A percentile compares a stretch with the other conserved stretches of the same genome.
phyloP scores from a whole-genome alignment of 176 grass and related monocot species.

The Oryza meyeriana region DNA sequence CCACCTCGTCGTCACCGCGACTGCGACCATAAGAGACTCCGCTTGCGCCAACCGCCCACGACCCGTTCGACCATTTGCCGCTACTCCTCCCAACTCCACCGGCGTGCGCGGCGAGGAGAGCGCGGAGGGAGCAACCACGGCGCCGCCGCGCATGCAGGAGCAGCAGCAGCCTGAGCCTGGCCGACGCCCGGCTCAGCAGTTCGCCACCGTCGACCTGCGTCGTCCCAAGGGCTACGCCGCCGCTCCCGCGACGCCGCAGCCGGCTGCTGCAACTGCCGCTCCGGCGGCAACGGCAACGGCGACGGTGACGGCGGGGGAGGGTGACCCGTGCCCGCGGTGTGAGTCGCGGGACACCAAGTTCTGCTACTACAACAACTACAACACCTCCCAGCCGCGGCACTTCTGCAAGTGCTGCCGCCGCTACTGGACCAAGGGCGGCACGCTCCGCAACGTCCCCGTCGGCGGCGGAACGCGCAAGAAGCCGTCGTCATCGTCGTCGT shows the following conservation, averaged over 20 bases:
- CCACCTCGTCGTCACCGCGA: slow-evolving; percentile 17
- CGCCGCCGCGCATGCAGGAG: slow-evolving; percentile 42
- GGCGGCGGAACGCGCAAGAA: slow-evolving; percentile 72
- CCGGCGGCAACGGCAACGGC: not conserved
- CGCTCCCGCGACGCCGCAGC: not conserved
- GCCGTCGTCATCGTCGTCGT: not conserved
- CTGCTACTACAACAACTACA: slow-evolving; percentile 97
- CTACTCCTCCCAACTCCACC: not conserved
- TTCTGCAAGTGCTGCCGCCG: slow-evolving; percentile 89
- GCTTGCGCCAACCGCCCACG: not conserved
- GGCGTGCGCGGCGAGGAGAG: not conserved
- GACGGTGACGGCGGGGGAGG: not conserved
- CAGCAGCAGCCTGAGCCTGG: not conserved
- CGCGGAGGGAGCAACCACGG: not conserved
- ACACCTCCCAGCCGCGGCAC: slow-evolving; percentile 74
- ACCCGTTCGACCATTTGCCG: not conserved
- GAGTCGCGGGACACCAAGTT: slow-evolving; percentile 73
- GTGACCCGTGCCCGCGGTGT: slow-evolving; percentile 41
- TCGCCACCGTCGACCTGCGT: slow-evolving; percentile 38
- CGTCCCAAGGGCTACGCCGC: slow-evolving; percentile 40
- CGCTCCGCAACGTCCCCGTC: slow-evolving; percentile 76
- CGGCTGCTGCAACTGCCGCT: not conserved
- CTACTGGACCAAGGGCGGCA: slow-evolving; percentile 88
- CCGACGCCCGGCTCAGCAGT: slow-evolving; percentile 27
- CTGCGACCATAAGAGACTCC: slow-evolving; percentile 37